Conservation (phyloP, 371 early-diverging fungal genomes). For the Mucor racemosus region DNA sequence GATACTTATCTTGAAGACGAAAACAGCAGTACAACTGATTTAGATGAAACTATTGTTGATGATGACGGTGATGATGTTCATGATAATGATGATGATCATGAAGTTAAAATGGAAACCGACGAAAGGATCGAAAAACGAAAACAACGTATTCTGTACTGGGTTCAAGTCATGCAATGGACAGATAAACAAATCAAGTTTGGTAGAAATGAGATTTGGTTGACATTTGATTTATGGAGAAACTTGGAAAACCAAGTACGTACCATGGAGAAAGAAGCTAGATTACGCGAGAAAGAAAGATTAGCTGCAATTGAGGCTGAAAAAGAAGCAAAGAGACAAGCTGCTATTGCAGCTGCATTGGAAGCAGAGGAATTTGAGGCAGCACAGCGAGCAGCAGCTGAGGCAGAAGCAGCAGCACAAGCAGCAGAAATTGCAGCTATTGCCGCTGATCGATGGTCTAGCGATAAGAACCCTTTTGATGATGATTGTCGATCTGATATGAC, state of each 20-base stretch:
- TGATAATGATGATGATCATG: background rate
- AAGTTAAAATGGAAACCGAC: background rate
- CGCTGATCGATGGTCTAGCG: conserved; percentile 26
- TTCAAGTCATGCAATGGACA: conserved; percentile 45
- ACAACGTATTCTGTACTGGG: conserved; percentile 16
- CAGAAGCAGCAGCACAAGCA: conserved; percentile 48
- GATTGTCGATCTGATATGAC: conserved; percentile 39
- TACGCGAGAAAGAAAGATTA: conserved; percentile 42
- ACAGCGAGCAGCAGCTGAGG: conserved; percentile 36
- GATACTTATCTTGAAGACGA: background rate
- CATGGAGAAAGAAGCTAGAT: conserved; percentile 69
- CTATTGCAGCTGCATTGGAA: conserved; percentile 39
- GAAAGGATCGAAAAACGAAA: background rate
- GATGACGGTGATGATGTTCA: conserved; percentile 7
- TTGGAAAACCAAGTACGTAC: conserved; percentile 76
- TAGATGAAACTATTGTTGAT: background rate
- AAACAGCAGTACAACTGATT: background rate
- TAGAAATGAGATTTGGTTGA: conserved; percentile 58
- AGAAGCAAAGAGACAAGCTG: conserved; percentile 38
- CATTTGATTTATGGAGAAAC: conserved; percentile 73
- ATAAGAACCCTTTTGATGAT: conserved; percentile 41
- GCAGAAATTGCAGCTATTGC: conserved; percentile 32
- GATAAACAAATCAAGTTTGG: conserved; percentile 48
- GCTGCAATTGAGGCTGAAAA: conserved; percentile 35
- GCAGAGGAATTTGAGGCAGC: conserved; percentile 34